These are phyloP conservation scores for Jatropha multifida DNA, from an alignment of 441 rosid genomes.

Conservation along the genomic window DNA sequence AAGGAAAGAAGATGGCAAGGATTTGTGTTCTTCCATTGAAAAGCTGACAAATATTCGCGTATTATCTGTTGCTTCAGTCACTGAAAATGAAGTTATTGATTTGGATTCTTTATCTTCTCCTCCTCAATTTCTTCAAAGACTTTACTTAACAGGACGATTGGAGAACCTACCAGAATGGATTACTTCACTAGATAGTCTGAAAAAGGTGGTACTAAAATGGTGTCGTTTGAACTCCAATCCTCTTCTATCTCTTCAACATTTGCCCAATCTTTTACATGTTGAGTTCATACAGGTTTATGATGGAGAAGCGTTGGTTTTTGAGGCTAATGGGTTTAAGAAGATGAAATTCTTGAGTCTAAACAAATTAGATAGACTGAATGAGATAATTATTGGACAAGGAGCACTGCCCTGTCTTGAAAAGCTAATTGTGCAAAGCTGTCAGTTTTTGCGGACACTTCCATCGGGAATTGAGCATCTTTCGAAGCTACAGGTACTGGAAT, in stretches of 20 bases:
- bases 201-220: not conserved
- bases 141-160: slow-evolving; percentile 30
- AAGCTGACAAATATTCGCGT: slow-evolving; percentile 29
- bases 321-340: slow-evolving; percentile 33
- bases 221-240: slow-evolving; percentile 24
- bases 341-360: slow-evolving; percentile 39
- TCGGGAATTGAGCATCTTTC: slow-evolving; percentile 38
- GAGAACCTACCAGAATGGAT: slow-evolving; percentile 22
- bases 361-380: slow-evolving; percentile 30
- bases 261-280: slow-evolving; percentile 44
- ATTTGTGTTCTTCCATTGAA: slow-evolving; percentile 30
- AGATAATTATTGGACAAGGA: slow-evolving; percentile 28
- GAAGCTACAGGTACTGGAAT: slow-evolving; percentile 30
- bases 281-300: slow-evolving; percentile 36
- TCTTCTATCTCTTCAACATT: slow-evolving; percentile 26
- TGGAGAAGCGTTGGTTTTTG: slow-evolving; percentile 32
- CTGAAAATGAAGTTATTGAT: slow-evolving; percentile 27
- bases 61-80: slow-evolving; percentile 23
- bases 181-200: not conserved
- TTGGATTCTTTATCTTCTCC: slow-evolving; percentile 21
- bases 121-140: slow-evolving; percentile 29
- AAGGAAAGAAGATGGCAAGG: slow-evolving; percentile 27
- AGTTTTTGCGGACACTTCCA: slow-evolving; percentile 36
- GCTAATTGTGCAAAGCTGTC: slow-evolving; percentile 38
- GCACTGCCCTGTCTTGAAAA: slow-evolving; percentile 39